A percentile compares a stretch with the other conserved stretches of the same genome.
Evolutionary conservation across 2,329 filamentous ascomycete species (phyloP).

Genomic region (Cladosporium colombiae): DNA sequence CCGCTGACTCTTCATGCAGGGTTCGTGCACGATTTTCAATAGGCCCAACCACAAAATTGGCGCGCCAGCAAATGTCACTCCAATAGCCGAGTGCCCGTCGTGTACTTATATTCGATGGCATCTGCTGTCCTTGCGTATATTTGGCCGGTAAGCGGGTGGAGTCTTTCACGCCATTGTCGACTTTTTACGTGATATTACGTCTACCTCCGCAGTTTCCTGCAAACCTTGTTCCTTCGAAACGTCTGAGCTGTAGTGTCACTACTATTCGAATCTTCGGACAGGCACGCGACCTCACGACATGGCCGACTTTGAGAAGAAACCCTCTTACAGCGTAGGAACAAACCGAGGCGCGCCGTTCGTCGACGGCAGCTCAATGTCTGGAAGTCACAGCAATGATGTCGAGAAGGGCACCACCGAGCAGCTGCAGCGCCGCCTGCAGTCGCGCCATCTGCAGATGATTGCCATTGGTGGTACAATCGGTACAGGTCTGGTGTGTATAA

Average conservation of each 20-base stretch:
- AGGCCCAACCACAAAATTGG: constrained; percentile 16
- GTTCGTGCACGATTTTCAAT: constrained; percentile 14
- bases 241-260: constrained; percentile 15
- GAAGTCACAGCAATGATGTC: constrained; percentile 20
- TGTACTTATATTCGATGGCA: constrained; percentile 9
- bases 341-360: constrained; percentile 15
- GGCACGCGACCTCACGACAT: constrained; percentile 15
- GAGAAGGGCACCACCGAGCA: constrained; percentile 34
- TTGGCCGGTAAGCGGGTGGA: constrained; percentile 12
- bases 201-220: constrained; percentile 14
- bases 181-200: constrained; percentile 20
- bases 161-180: constrained; percentile 1
- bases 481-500: constrained; percentile 18
- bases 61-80: constrained; percentile 19
- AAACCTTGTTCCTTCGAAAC: constrained; percentile 19
- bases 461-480: constrained; percentile 34
- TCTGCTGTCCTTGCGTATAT: constrained; percentile 11
- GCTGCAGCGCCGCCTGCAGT: constrained; percentile 38
- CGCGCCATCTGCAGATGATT: constrained; percentile 42
- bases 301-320: constrained; percentile 20
- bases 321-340: neutral
- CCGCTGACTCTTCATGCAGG: constrained; percentile 15
- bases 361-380: constrained; percentile 20
- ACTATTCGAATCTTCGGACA: neutral
- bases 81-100: constrained; percentile 8